phyloP scores from a whole-genome alignment of 176 grass and related monocot species.

The Hordeum marinum region DNA sequence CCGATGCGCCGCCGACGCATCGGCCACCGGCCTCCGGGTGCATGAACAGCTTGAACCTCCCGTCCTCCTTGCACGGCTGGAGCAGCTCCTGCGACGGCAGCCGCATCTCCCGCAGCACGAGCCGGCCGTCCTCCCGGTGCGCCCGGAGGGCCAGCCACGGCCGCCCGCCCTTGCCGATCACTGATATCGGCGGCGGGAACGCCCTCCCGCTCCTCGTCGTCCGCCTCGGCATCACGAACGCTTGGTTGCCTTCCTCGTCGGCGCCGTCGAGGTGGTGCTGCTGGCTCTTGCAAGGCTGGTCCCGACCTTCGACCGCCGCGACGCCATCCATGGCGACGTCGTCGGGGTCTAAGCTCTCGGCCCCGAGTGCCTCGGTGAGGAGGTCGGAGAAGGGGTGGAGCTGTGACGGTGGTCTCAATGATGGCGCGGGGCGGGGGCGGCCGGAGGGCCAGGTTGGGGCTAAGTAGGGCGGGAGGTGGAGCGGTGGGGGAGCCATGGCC shows the following conservation, averaged over 20 bases:
- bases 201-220: conserved; percentile 41
- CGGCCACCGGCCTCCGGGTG: conserved; percentile 30
- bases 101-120: conserved; percentile 64
- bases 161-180: conserved; percentile 55
- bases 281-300: background rate
- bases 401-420: background rate
- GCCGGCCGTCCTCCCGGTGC: conserved; percentile 48
- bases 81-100: conserved; percentile 63
- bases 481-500: conserved; percentile 19
- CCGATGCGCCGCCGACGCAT: background rate
- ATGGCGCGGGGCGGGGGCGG: background rate
- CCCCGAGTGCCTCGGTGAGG: conserved; percentile 34
- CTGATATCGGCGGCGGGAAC: conserved; percentile 69
- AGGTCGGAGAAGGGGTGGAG: background rate
- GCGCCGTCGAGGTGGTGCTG: background rate
- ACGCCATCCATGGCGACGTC: conserved; percentile 34
- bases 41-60: conserved; percentile 62
- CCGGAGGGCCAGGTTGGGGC: background rate
- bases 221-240: conserved; percentile 15
- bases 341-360: conserved; percentile 54
- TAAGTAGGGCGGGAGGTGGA: conserved; percentile 8
- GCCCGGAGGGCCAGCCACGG: conserved; percentile 51
- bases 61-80: conserved; percentile 51
- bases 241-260: background rate
- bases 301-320: background rate